Evolutionary conservation across 345 rosid species (phyloP).

Genomic region (Physaria fendleri): DNA sequence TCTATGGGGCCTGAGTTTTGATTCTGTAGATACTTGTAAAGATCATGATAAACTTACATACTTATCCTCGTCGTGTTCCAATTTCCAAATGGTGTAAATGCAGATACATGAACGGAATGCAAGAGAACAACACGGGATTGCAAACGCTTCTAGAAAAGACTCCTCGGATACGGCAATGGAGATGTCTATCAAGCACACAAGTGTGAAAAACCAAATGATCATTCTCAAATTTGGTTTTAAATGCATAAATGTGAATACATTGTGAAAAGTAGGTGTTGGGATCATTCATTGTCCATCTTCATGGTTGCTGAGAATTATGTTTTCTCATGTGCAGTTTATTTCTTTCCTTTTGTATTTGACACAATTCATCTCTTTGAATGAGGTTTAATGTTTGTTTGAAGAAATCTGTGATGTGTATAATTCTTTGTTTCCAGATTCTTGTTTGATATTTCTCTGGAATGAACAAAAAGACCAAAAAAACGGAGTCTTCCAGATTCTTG

Average conservation of each 20-base stretch:
- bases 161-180: conserved; percentile 59
- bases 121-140: conserved; percentile 61
- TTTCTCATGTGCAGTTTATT: conserved; percentile 25
- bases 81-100: conserved; percentile 17
- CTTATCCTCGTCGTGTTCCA: not conserved
- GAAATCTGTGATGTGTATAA: conserved; percentile 17
- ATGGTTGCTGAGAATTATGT: conserved; percentile 6
- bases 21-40: not conserved
- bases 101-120: conserved; percentile 59
- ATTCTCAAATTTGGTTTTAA: conserved; percentile 18
- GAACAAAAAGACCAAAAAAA: too few relatives aligned
- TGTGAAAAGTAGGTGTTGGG: conserved; percentile 18
- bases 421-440: too few relatives aligned
- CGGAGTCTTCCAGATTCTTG: conserved; percentile 17
- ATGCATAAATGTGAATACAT: conserved; percentile 31
- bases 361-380: conserved; percentile 20
- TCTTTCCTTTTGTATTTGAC: not conserved
- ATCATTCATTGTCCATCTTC: conserved; percentile 17
- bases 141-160: conserved; percentile 74
- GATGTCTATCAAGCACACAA: conserved; percentile 76
- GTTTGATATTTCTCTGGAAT: too few relatives aligned
- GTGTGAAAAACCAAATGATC: conserved; percentile 36
- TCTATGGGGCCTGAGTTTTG: too few relatives aligned
- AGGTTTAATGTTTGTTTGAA: conserved; percentile 7
- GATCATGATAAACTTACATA: not conserved